phyloP scores from a whole-genome alignment of 139 green algal genomes.

The Auxenochlorella protothecoides region DNA sequence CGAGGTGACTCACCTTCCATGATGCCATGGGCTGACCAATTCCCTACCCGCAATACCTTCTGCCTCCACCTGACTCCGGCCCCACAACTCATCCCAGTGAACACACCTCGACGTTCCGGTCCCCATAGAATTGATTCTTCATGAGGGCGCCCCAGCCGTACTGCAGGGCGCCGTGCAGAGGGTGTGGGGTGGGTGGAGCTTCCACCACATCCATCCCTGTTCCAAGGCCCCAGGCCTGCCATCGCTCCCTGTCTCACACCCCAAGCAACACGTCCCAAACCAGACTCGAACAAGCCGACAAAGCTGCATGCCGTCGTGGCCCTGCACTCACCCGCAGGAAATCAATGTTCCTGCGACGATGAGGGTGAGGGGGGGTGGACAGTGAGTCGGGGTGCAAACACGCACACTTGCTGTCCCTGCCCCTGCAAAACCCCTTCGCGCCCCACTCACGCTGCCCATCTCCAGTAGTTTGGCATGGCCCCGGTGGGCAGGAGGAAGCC shows the following conservation, averaged over 20 bases:
- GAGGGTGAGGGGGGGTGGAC: background rate
- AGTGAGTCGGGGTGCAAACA: background rate
- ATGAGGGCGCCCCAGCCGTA: conserved; percentile 23
- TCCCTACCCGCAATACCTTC: too few species aligned
- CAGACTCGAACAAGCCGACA: too few species aligned
- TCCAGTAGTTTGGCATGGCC: conserved; percentile 53
- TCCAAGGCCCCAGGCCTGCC: background rate
- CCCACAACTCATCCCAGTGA: background rate
- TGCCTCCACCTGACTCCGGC: too few species aligned
- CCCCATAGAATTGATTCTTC: conserved; percentile 44
- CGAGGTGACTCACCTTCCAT: background rate
- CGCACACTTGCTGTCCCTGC: background rate
- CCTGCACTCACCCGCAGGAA: background rate
- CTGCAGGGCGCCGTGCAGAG: background rate
- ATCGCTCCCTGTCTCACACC: background rate
- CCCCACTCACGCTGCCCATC: conserved; percentile 23
- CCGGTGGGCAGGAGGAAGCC: conserved; percentile 32
- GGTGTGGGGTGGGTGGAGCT: background rate
- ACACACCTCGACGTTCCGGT: conserved; percentile 1
- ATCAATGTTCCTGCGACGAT: conserved; percentile 18
- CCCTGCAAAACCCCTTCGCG: background rate
- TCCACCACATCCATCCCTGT: background rate
- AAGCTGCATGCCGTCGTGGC: too few species aligned
- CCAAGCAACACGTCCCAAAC: too few species aligned
- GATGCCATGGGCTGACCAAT: background rate